phyloP scores from a whole-genome alignment of 208 protist genomes.

The Jaenimonas drosophilae region DNA sequence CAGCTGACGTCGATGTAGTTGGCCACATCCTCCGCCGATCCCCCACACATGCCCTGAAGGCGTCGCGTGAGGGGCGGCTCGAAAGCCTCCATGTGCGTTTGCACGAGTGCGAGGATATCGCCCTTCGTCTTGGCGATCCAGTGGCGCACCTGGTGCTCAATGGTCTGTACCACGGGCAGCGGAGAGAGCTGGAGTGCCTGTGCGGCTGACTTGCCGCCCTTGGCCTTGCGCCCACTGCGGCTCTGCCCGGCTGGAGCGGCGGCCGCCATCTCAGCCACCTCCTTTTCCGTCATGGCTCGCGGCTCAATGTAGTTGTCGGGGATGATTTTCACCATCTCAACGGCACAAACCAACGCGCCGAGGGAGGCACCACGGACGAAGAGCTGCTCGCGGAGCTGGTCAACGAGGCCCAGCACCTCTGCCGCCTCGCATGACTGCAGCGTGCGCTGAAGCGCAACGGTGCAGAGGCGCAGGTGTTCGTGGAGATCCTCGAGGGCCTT shows the following conservation, averaged over 20 bases:
- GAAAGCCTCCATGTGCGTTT: slow-evolving; percentile 31
- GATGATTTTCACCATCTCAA: slow-evolving; percentile 49
- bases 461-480: slow-evolving; percentile 15
- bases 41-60: slow-evolving; percentile 31
- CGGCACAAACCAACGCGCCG: slow-evolving; percentile 35
- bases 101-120: slow-evolving; percentile 15
- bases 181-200: slow-evolving; percentile 9
- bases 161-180: slow-evolving; percentile 24
- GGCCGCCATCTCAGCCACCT: slow-evolving; percentile 2
- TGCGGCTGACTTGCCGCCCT: slow-evolving; percentile 5
- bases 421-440: slow-evolving; percentile 28
- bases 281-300: slow-evolving; percentile 3
- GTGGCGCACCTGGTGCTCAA: slow-evolving; percentile 24
- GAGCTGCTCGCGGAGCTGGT: slow-evolving; percentile 47
- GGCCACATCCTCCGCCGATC: slow-evolving; percentile 24
- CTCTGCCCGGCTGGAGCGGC: not conserved
- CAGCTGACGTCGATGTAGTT: slow-evolving; percentile 19
- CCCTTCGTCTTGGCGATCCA: slow-evolving; percentile 21
- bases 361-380: slow-evolving; percentile 58
- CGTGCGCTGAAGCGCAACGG: slow-evolving; percentile 23
- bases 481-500: slow-evolving; percentile 13
- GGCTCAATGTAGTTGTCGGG: slow-evolving; percentile 60
- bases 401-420: slow-evolving; percentile 35
- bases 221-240: slow-evolving; percentile 1
- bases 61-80: slow-evolving; percentile 31